Evolutionary conservation across 176 grass and related monocot genomes (phyloP).

Genomic region (Paspalum notatum): DNA sequence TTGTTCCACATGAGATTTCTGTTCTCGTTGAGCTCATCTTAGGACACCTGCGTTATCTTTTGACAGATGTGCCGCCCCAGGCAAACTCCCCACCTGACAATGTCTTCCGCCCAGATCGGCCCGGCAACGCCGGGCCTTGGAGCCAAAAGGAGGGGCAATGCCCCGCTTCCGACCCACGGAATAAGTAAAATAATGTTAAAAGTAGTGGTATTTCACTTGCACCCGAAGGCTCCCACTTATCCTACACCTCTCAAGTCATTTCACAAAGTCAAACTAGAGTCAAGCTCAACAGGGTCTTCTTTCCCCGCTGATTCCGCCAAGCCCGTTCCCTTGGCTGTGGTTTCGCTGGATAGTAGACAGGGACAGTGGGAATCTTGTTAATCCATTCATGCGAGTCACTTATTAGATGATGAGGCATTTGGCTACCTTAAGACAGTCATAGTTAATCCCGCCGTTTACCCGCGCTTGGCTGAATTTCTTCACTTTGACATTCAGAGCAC

Average conservation of each 20-base stretch:
- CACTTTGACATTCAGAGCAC: slow-evolving; percentile 81
- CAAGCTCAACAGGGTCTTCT: no score
- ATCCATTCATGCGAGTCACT: background rate
- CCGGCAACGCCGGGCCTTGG: slow-evolving; percentile 1
- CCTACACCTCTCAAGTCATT: slow-evolving; percentile 25
- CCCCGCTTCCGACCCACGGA: slow-evolving; percentile 54
- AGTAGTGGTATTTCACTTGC: slow-evolving; percentile 73
- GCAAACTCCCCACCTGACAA: slow-evolving; percentile 85
- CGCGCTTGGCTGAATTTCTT: slow-evolving; percentile 77
- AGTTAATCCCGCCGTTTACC: slow-evolving; percentile 83
- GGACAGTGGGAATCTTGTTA: background rate
- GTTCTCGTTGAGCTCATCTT: slow-evolving; percentile 64
- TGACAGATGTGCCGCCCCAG: slow-evolving; percentile 80
- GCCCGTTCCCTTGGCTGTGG: no score
- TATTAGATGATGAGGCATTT: slow-evolving; percentile 73
- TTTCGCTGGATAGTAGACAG: no score
- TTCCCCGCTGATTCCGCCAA: no score
- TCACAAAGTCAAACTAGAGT: no score
- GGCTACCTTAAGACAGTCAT: slow-evolving; percentile 85
- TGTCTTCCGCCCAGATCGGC: slow-evolving; percentile 71
- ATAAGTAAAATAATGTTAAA: slow-evolving; percentile 85
- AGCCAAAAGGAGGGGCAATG: background rate
- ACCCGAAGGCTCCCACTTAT: slow-evolving; percentile 24
- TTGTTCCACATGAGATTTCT: slow-evolving; percentile 70
- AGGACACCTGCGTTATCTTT: slow-evolving; percentile 71